Percentiles rank a stretch among this genome's conserved stretches.
Conservation (phyloP, 805 yeast genomes). For the Yarrowia divulgata region DNA sequence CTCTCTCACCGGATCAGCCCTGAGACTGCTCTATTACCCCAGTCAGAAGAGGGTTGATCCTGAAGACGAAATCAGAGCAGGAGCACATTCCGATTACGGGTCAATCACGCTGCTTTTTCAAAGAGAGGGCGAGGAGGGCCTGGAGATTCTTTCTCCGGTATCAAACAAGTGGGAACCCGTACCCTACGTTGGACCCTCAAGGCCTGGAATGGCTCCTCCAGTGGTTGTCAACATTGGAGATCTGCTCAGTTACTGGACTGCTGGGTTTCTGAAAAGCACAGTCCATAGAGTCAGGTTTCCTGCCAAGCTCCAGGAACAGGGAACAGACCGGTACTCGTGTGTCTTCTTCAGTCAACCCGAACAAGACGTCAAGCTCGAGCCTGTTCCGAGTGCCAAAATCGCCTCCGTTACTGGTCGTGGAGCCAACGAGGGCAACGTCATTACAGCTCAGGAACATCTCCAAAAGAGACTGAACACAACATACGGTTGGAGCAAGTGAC, state of each 20-base stretch:
- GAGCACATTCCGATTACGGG: slow-evolving; percentile 89
- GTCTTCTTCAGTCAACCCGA: slow-evolving; percentile 83
- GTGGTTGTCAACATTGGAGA: slow-evolving; percentile 82
- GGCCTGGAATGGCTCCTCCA: slow-evolving; percentile 63
- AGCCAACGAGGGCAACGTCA: slow-evolving; percentile 57
- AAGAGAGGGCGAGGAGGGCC: slow-evolving; percentile 72
- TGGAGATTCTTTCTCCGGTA: slow-evolving; percentile 66
- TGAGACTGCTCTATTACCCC: slow-evolving; percentile 77
- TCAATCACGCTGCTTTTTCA: slow-evolving; percentile 76
- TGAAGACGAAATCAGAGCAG: slow-evolving; percentile 70
- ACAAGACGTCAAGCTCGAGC: slow-evolving; percentile 65
- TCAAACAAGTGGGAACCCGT: slow-evolving; percentile 70
- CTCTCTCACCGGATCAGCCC: slow-evolving; percentile 63
- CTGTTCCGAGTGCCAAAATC: slow-evolving; percentile 70
- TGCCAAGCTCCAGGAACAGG: slow-evolving; percentile 57
- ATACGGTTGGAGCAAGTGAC: slow-evolving; percentile 57
- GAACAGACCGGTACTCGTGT: slow-evolving; percentile 75
- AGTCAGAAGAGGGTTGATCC: slow-evolving; percentile 58
- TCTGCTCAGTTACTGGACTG: slow-evolving; percentile 80
- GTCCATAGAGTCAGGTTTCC: slow-evolving; percentile 72
- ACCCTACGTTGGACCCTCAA: slow-evolving; percentile 62
- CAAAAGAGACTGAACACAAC: slow-evolving; percentile 69
- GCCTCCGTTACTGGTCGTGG: slow-evolving; percentile 54
- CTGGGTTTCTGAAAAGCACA: slow-evolving; percentile 75
- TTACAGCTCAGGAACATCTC: slow-evolving; percentile 75